A percentile compares a stretch with the other conserved stretches of the same genome.
Conservation (phyloP, 2,329 filamentous ascomycete species). For the Knoxdaviesia capensis region DNA sequence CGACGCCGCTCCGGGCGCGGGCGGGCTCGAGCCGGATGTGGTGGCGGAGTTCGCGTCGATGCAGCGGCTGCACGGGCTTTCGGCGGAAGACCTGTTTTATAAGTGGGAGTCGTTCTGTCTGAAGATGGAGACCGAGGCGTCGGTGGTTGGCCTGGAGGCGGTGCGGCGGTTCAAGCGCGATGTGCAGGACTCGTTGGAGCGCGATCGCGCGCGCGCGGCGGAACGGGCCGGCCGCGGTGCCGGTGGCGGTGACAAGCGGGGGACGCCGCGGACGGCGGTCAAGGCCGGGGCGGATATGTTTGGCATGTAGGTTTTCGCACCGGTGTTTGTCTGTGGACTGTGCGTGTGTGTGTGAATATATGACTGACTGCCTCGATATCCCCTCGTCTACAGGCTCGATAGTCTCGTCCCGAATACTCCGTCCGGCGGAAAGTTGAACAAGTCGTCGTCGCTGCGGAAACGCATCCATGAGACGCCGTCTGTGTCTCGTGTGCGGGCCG, state of each 20-base stretch:
- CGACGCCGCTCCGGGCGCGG: conserved; percentile 19
- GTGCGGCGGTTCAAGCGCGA: conserved; percentile 68
- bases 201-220: conserved; percentile 46
- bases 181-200: conserved; percentile 66
- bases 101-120: conserved; percentile 99
- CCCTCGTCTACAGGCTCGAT: conserved; percentile 23
- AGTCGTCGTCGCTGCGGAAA: conserved; percentile 12
- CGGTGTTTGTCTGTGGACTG: background rate
- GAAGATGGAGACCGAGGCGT: conserved; percentile 72
- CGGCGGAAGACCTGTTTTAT: conserved; percentile 76
- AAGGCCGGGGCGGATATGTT: conserved; percentile 50
- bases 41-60: conserved; percentile 69
- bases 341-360: background rate
- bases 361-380: conserved; percentile 9
- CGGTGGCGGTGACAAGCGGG: conserved; percentile 14
- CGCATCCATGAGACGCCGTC: conserved; percentile 24
- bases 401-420: conserved; percentile 47
- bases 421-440: conserved; percentile 11
- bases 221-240: conserved; percentile 41
- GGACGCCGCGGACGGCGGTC: conserved; percentile 39
- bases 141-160: conserved; percentile 42
- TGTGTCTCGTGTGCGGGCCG: conserved; percentile 22
- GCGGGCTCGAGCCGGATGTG: conserved; percentile 56
- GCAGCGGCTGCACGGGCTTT: conserved; percentile 62
- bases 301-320: conserved; percentile 38